Percentiles rank a stretch among this genome's conserved stretches.
Evolutionary conservation across 139 green algal species (phyloP).

Genomic region (Coccomyxa sp.): DNA sequence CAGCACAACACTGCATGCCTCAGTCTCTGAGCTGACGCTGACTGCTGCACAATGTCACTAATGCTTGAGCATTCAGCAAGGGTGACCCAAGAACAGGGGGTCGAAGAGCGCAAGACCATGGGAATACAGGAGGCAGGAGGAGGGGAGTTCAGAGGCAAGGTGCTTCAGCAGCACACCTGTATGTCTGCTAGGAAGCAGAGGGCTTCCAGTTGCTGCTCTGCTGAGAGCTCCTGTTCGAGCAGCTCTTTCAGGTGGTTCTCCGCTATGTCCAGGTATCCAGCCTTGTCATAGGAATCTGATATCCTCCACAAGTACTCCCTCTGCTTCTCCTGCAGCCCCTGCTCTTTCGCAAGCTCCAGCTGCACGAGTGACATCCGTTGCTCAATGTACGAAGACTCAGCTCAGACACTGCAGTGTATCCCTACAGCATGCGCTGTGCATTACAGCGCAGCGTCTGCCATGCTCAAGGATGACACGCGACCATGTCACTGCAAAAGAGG

Average conservation of each 20-base stretch:
- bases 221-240: conserved; percentile 13
- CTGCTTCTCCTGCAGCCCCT: conserved; percentile 13
- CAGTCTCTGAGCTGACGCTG: background rate
- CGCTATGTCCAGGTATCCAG: conserved; percentile 11
- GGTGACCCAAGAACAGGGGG: background rate
- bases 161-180: no score
- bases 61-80: background rate
- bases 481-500: background rate
- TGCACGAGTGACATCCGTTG: background rate
- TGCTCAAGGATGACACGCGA: background rate
- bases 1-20: background rate
- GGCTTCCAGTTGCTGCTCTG: conserved; percentile 26
- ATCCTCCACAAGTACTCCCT: conserved; percentile 28
- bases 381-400: background rate
- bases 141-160: no score
- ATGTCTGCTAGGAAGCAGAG: conserved; percentile 33
- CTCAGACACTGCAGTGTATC: background rate
- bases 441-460: background rate
- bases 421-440: background rate
- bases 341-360: conserved; percentile 8
- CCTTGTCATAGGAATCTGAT: conserved; percentile 13
- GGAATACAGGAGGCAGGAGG: background rate
- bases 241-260: conserved; percentile 22
- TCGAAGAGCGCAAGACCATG: background rate
- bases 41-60: background rate